Conservation (phyloP, 139 green algal species). For the Haematococcus sp. region DNA sequence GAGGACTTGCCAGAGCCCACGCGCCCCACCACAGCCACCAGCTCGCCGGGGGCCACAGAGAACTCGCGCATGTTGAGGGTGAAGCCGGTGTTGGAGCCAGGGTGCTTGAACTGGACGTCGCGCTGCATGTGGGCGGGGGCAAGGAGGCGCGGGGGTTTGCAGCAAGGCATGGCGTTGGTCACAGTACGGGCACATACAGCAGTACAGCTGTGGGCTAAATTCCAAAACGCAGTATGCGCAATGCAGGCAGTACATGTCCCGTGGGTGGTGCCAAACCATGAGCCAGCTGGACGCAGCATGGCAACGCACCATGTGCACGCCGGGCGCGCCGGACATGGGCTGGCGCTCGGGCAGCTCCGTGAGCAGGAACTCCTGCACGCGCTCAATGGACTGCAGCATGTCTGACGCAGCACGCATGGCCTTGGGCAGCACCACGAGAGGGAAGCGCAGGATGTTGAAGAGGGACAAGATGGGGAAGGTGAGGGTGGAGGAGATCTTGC, state of each 20-base stretch:
- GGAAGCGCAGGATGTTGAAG: slow-evolving; percentile 81
- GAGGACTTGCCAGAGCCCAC: slow-evolving; percentile 49
- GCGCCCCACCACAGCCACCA: slow-evolving; percentile 35
- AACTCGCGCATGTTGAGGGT: not conserved
- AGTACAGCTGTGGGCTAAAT: too few relatives aligned
- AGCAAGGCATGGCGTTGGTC: too few relatives aligned
- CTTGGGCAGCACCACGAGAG: slow-evolving; percentile 75
- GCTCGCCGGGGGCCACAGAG: not conserved
- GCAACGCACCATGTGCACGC: slow-evolving; percentile 34
- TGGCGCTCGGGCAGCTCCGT: slow-evolving; percentile 35
- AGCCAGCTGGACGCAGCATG: too few relatives aligned
- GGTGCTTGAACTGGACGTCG: slow-evolving; percentile 51
- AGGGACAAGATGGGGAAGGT: slow-evolving; percentile 50
- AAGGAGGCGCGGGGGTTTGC: too few relatives aligned
- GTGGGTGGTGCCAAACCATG: too few relatives aligned
- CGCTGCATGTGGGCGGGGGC: slow-evolving; percentile 28
- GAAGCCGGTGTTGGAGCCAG: slow-evolving; percentile 24
- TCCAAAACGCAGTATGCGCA: too few relatives aligned
- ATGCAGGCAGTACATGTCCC: too few relatives aligned
- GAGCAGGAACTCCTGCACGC: slow-evolving; percentile 58
- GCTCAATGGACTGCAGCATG: slow-evolving; percentile 19
- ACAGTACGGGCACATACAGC: too few relatives aligned
- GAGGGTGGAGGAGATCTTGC: not conserved
- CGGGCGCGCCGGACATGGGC: slow-evolving; percentile 5
- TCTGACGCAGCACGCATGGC: slow-evolving; percentile 36